These are phyloP conservation scores for Cutaneotrichosporon dermatis DNA, from an alignment of 1,284 basidiomycete species.

Conservation along the genomic window DNA sequence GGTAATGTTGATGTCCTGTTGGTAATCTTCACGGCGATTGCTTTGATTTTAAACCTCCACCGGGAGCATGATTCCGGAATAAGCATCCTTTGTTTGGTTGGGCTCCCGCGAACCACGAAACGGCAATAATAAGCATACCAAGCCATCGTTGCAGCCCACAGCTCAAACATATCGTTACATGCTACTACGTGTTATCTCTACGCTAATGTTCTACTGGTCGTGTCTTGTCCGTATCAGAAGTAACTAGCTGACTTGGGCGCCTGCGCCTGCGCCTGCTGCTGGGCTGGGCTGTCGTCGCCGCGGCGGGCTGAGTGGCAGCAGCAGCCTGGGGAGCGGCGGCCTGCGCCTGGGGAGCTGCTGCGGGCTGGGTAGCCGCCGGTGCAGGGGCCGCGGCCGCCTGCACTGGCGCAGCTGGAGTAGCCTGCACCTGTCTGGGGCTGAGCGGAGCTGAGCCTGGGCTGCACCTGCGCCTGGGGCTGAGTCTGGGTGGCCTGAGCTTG, in stretches of 20 bases:
- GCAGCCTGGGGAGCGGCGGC: neutral
- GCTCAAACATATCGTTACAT: too few relatives aligned
- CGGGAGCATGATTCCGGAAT: neutral
- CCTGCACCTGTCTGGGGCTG: conserved; percentile 1
- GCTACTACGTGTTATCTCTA: too few relatives aligned
- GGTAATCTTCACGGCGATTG: too few relatives aligned
- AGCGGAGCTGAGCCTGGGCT: too few relatives aligned
- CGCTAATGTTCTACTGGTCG: neutral
- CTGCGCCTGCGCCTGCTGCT: neutral
- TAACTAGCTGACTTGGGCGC: neutral
- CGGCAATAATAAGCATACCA: neutral
- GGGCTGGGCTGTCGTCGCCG: neutral
- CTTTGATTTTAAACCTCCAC: neutral
- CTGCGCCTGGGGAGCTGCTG: neutral
- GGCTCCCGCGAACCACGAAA: too few relatives aligned
- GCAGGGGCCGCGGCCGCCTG: neutral
- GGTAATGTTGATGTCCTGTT: too few relatives aligned
- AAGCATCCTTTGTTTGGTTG: neutral
- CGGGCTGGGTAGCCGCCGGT: neutral
- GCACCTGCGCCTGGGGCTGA: neutral
- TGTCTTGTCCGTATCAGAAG: neutral
- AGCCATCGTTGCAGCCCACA: neutral
- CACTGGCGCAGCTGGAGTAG: neutral
- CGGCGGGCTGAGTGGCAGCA: neutral
- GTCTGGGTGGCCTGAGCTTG: neutral